Evolutionary conservation across 2,329 filamentous ascomycete genomes (phyloP).

Genomic region (Fusarium sterilihyphosum): DNA sequence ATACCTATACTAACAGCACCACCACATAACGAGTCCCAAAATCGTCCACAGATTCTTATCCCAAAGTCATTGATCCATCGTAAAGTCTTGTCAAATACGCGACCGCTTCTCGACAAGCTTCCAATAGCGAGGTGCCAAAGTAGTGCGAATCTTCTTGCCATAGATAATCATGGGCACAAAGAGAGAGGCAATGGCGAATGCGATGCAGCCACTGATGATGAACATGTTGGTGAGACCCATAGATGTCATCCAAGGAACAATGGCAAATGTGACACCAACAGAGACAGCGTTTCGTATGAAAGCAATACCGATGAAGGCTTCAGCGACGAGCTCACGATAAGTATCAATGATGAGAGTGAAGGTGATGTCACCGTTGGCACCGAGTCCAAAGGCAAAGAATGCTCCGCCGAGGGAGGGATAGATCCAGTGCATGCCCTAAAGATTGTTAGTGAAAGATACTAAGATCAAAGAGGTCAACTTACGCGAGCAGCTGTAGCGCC

Average conservation of each 20-base stretch:
- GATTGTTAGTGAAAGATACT: neutral
- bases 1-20: neutral
- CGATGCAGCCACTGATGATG: slow-evolving; percentile 38
- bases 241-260: slow-evolving; percentile 44
- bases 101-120: slow-evolving; percentile 31
- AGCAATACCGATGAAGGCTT: slow-evolving; percentile 46
- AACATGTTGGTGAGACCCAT: slow-evolving; percentile 48
- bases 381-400: slow-evolving; percentile 52
- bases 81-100: slow-evolving; percentile 8
- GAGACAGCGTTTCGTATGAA: slow-evolving; percentile 47
- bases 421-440: slow-evolving; percentile 56
- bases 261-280: slow-evolving; percentile 43
- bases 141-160: slow-evolving; percentile 44
- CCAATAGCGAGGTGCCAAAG: slow-evolving; percentile 40
- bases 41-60: neutral
- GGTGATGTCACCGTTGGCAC: slow-evolving; percentile 50
- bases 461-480: neutral
- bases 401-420: slow-evolving; percentile 50
- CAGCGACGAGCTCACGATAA: slow-evolving; percentile 45
- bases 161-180: slow-evolving; percentile 46
- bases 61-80: neutral
- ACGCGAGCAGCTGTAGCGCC: slow-evolving; percentile 50
- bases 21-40: too few species aligned
- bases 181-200: slow-evolving; percentile 36
- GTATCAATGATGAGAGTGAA: slow-evolving; percentile 51